phyloP scores from a whole-genome alignment of 2,329 filamentous ascomycete species.

The Beauveria bassiana region DNA sequence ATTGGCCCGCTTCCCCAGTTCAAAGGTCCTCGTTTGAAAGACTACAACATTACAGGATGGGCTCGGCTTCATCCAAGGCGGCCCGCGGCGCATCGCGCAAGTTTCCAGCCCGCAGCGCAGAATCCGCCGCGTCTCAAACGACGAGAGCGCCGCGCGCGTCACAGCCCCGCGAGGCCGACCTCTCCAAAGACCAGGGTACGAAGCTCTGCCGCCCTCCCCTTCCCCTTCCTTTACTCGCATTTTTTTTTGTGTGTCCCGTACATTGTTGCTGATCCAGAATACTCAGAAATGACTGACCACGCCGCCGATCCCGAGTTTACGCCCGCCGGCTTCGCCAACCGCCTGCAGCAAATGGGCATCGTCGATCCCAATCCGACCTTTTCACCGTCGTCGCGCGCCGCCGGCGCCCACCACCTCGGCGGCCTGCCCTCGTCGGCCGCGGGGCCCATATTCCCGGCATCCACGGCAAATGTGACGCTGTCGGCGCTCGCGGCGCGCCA shows the following conservation, averaged over 20 bases:
- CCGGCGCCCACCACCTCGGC: constrained; percentile 11
- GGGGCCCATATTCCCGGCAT: constrained; percentile 21
- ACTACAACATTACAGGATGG: constrained; percentile 26
- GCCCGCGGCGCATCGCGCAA: constrained; percentile 32
- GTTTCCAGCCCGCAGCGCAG: constrained; percentile 34
- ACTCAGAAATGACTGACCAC: constrained; percentile 26
- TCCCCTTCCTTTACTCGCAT: too few species aligned
- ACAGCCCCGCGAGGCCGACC: constrained; percentile 12
- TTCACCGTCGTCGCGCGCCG: constrained; percentile 42
- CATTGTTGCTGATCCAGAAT: too few species aligned
- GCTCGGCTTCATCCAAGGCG: constrained; percentile 39
- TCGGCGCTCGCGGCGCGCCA: constrained; percentile 41
- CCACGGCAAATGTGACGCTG: constrained; percentile 36
- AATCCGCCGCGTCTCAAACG: constrained; percentile 15
- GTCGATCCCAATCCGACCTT: constrained; percentile 46
- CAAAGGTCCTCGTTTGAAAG: background rate
- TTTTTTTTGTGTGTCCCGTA: too few species aligned
- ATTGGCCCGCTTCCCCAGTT: background rate
- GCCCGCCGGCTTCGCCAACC: constrained; percentile 39
- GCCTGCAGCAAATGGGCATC: constrained; percentile 47
- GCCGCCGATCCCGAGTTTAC: constrained; percentile 33
- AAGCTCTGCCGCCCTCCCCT: background rate
- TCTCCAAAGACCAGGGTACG: constrained; percentile 12
- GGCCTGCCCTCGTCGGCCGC: constrained; percentile 15
- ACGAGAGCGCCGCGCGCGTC: background rate